Conservation (phyloP, 257 asterid species). For the Buddleja alternifolia region DNA sequence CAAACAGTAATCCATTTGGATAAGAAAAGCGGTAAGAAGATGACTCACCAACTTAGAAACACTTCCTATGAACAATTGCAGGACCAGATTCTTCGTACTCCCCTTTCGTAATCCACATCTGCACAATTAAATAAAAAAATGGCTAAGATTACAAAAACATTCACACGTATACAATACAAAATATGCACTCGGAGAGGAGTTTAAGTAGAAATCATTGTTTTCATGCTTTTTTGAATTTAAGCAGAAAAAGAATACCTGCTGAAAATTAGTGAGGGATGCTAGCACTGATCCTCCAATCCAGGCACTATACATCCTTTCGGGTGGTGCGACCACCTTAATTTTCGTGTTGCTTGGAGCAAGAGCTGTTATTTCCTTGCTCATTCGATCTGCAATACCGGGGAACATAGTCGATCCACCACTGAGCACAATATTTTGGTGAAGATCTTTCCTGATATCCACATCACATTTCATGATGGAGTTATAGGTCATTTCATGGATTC, state of each 20-base stretch:
- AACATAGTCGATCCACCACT: constrained; percentile 83
- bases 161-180: background rate
- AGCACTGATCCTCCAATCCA: constrained; percentile 78
- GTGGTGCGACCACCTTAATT: constrained; percentile 75
- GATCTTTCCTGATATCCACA: constrained; percentile 63
- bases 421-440: constrained; percentile 65
- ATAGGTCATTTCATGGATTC: constrained; percentile 53
- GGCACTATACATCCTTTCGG: constrained; percentile 75
- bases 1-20: background rate
- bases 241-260: constrained; percentile 46
- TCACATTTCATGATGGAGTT: constrained; percentile 62
- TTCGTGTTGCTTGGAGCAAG: constrained; percentile 75
- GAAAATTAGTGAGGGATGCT: constrained; percentile 79
- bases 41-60: constrained; percentile 49
- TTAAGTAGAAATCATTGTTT: background rate
- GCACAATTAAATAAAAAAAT: constrained; percentile 26
- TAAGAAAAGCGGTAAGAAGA: background rate
- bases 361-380: constrained; percentile 75
- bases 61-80: constrained; percentile 68
- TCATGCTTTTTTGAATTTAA: background rate
- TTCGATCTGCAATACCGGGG: constrained; percentile 71
- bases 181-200: background rate
- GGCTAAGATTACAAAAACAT: background rate
- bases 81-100: constrained; percentile 70
- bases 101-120: constrained; percentile 68